Percentiles rank a stretch among this genome's conserved stretches.
phyloP scores from a whole-genome alignment of 2,329 filamentous ascomycete genomes.

The Clonostachys chloroleuca region DNA sequence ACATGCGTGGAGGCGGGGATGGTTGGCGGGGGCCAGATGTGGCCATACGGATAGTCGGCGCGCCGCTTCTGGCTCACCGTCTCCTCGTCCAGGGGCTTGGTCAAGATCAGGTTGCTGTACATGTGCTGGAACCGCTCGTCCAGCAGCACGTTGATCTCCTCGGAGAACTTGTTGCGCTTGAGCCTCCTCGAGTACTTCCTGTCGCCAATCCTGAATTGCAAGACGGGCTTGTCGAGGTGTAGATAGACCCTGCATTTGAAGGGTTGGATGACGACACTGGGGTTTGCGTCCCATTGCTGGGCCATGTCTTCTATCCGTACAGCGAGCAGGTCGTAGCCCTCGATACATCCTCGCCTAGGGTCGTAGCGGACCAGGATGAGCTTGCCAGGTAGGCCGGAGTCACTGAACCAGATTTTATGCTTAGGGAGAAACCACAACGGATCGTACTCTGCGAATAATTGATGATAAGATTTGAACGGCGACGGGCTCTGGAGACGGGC shows the following conservation, averaged over 20 bases:
- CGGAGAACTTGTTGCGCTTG: slow-evolving; percentile 32
- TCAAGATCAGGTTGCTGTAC: slow-evolving; percentile 65
- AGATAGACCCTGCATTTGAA: slow-evolving; percentile 69
- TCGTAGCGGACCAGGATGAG: slow-evolving; percentile 77
- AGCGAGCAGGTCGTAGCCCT: slow-evolving; percentile 73
- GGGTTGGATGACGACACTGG: slow-evolving; percentile 62
- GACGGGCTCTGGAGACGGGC: slow-evolving; percentile 45
- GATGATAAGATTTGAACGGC: slow-evolving; percentile 60
- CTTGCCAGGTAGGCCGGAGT: slow-evolving; percentile 68
- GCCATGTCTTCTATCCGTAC: slow-evolving; percentile 50
- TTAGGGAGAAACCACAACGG: slow-evolving; percentile 81
- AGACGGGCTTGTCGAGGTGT: slow-evolving; percentile 69
- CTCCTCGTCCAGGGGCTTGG: slow-evolving; percentile 40
- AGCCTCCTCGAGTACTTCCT: slow-evolving; percentile 11
- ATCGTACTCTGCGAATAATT: slow-evolving; percentile 71
- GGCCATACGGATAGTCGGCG: slow-evolving; percentile 35
- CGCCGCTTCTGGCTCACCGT: slow-evolving; percentile 20
- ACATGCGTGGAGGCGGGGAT: slow-evolving; percentile 61
- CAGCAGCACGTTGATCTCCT: slow-evolving; percentile 49
- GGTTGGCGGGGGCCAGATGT: slow-evolving; percentile 72
- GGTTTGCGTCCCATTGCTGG: slow-evolving; percentile 61
- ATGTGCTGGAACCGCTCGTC: slow-evolving; percentile 42
- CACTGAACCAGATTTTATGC: slow-evolving; percentile 82
- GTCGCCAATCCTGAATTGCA: slow-evolving; percentile 42
- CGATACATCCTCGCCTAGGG: slow-evolving; percentile 67